Evolutionary conservation across 306 rosid species (phyloP), one percentile per base, ranked within the genome.

Genomic region (Echinosophora koreensis): DNA sequence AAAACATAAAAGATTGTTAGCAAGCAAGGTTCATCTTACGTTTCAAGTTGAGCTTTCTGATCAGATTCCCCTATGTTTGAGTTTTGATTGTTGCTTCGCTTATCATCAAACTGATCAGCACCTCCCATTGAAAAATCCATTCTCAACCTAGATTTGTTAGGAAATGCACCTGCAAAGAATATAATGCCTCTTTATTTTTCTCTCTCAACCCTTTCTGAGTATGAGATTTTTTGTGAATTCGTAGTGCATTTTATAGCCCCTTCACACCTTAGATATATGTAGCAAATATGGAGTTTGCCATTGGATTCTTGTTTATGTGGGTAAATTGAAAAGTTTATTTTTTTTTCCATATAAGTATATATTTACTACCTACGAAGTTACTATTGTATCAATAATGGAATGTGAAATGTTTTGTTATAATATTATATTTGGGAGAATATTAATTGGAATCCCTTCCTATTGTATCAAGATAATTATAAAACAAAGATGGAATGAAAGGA

Each of bases 81-180:
- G 22, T 22, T 22, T 22, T 22, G 22, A 22, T 22, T 22, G 22
- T 22, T 22, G 22, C 22, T 0, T 22, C 22, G 22, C 22, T 22
- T 1, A 22, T 22, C 22, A 22, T 22, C 22, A 22, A 22, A 22
- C 22, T 22, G 22, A 22, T 22, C 22, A 22, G 22, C 22, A 22
- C 22, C 22, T 22, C 22, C 22, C 22, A 22, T 22, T 22, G 22
- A 22, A 56, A 65, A 27, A 55, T 80, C 84, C 90, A 84, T 80
- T 7, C 14, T 27, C 65, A 13, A 42, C 4, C 13, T 6, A 39
- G 46, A 2, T 59, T 70, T 18, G 6, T n/a, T 2, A 34, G 14
- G 7, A 63, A 38, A 47, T 15, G 50, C 47, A 55, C 58, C 49
- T 38, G 62, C 11, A 47, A 37, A 60, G 4, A n/a, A 35, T 57